These are phyloP conservation scores for Nepenthes alata DNA, from an alignment of 179 eudicot species.

Conservation along the genomic window DNA sequence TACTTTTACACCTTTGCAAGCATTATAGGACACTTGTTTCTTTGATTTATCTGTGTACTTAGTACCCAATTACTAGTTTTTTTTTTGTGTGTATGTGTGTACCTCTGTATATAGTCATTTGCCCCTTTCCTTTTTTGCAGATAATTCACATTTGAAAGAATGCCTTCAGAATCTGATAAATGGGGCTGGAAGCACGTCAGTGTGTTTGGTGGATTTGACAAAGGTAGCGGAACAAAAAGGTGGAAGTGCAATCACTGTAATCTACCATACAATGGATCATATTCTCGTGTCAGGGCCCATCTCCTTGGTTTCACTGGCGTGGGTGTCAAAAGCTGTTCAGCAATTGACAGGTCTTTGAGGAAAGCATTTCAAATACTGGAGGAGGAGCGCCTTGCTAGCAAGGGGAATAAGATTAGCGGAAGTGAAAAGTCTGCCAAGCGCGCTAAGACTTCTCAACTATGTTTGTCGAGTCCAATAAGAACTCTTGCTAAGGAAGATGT, in stretches of 20 bases:
- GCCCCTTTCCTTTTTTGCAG: background rate
- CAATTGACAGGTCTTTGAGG: constrained; percentile 35
- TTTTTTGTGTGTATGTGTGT: too few relatives aligned
- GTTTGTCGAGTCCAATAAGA: constrained; percentile 13
- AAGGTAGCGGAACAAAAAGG: constrained; percentile 42
- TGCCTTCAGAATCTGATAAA: constrained; percentile 38
- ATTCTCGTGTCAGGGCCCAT: constrained; percentile 44
- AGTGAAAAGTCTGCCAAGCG: constrained; percentile 22
- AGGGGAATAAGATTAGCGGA: constrained; percentile 25
- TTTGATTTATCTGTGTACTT: too few relatives aligned
- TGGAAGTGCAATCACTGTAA: constrained; percentile 45
- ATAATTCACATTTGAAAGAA: constrained; percentile 9
- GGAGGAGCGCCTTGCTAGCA: constrained; percentile 29
- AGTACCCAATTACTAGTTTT: too few relatives aligned
- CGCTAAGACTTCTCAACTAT: constrained; percentile 18
- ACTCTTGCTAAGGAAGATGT: constrained; percentile 31
- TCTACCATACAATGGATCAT: constrained; percentile 36
- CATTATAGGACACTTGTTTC: too few relatives aligned
- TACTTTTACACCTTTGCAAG: too few relatives aligned
- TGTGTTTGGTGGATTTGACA: constrained; percentile 38
- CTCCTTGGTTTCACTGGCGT: constrained; percentile 42
- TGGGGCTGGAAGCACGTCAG: constrained; percentile 49
- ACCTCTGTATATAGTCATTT: too few relatives aligned
- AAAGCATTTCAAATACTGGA: constrained; percentile 29
- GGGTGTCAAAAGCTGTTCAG: constrained; percentile 41